A percentile compares a stretch with the other conserved stretches of the same genome.
Conservation (phyloP, 345 rosid genomes). For the Hevea brasiliensis region DNA sequence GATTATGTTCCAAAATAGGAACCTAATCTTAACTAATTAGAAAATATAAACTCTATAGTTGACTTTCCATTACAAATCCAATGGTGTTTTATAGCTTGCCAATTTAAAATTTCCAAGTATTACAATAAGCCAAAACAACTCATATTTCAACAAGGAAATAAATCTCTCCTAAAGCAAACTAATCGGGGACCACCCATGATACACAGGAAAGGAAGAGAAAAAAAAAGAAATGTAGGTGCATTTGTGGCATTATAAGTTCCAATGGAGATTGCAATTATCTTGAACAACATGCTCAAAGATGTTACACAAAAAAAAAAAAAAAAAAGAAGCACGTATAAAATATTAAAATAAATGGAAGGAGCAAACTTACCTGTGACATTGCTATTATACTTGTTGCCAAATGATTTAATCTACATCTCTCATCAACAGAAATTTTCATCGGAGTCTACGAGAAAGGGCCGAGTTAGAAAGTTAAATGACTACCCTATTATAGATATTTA, state of each 20-base stretch:
- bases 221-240: background rate
- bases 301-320: background rate
- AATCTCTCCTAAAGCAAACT: background rate
- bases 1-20: too few species aligned
- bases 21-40: too few species aligned
- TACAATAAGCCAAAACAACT: background rate
- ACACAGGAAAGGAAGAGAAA: background rate
- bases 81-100: too few species aligned
- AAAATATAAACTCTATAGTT: too few species aligned
- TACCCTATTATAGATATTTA: background rate
- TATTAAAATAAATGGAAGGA: background rate
- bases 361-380: slow-evolving; percentile 65
- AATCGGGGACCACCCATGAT: background rate
- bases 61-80: too few species aligned
- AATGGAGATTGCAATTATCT: background rate
- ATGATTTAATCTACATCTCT: slow-evolving; percentile 88
- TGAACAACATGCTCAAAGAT: background rate
- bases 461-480: slow-evolving; percentile 18
- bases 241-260: background rate
- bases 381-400: slow-evolving; percentile 80
- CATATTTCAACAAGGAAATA: background rate
- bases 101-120: too few species aligned
- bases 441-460: slow-evolving; percentile 56
- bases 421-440: slow-evolving; percentile 65
- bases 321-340: background rate